Evolutionary conservation across 176 grass and related monocot genomes (phyloP), one percentile per base, ranked within the genome.

Genomic region (Bothriochloa decipiens): DNA sequence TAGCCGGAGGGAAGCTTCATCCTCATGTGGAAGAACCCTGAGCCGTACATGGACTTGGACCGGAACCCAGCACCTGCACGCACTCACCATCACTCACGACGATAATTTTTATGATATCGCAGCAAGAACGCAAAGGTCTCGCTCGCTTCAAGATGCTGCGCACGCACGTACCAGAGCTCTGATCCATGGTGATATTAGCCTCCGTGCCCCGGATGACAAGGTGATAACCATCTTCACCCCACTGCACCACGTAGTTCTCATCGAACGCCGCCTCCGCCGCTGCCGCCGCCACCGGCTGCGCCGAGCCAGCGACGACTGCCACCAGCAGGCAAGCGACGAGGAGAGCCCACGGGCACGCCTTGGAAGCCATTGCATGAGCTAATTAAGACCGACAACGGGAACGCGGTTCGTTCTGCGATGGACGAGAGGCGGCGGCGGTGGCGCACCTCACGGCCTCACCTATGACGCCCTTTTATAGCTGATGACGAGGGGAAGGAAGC

Each of bases 1-100:
- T 93, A 83, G 11, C 88, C 88, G 12, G 67, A 72, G 4, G 85
- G 91, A 28, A 94, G 37, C 85, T 88, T 97, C 80, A 97, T 90
- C 69, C 81, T 88, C 89, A 88, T 86, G 79, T 88, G 87, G 85
- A 94, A 97, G 53, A 93, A 84, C 35, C 94, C 91, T 16, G 91
- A 90, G 0, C 84, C 85, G 63, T 92, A 97, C 3, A 20, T 70
- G 61, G 52, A 81, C 78, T 87, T 94, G 50, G 91, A 97, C 33
- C 71, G 64, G 36, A 97, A 97, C 32, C 85, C 91, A 0, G 91
- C 87, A 77, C 94, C 92, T 94, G 65, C 79, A 35, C 3, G 55
- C 23, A 86, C 42, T 16, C 20, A 33, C 15, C 6, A 83, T 62
- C 57, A 61, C 57, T 46, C 33, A 39, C 27, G 16, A 12, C 14